Conservation (phyloP, 441 rosid species). For the Geranium incanum region DNA sequence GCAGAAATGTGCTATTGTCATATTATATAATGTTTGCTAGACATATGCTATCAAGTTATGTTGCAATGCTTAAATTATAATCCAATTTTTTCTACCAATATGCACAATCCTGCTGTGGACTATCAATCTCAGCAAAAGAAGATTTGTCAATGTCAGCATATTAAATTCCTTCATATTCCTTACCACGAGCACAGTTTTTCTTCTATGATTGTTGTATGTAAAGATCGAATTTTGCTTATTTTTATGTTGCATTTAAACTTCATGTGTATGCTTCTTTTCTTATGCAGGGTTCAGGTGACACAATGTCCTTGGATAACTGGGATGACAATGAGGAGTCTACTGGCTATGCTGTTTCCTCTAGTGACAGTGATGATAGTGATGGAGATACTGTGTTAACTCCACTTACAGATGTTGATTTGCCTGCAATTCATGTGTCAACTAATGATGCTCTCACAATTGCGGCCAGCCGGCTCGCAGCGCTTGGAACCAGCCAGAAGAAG, state of each 20-base stretch:
- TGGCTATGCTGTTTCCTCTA: slow-evolving; percentile 46
- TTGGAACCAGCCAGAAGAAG: slow-evolving; percentile 44
- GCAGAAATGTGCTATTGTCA: no score
- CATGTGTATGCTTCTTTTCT: not conserved
- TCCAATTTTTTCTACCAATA: not conserved
- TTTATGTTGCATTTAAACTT: not conserved
- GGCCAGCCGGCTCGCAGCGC: slow-evolving; percentile 55
- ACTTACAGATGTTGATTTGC: slow-evolving; percentile 47
- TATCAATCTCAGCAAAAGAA: not conserved
- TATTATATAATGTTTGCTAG: not conserved
- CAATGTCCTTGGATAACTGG: slow-evolving; percentile 46
- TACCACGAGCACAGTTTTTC: not conserved
- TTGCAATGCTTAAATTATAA: not conserved
- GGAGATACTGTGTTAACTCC: slow-evolving; percentile 56
- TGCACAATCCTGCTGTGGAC: not conserved
- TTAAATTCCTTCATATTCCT: not conserved
- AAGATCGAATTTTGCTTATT: not conserved
- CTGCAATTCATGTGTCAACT: slow-evolving; percentile 34
- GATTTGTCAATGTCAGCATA: not conserved
- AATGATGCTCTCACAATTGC: slow-evolving; percentile 48
- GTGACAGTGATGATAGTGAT: slow-evolving; percentile 80
- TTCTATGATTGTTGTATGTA: not conserved
- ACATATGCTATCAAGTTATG: not conserved
- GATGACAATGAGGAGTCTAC: slow-evolving; percentile 31
- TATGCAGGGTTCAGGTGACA: slow-evolving; percentile 40